Evolutionary conservation across 2,329 filamentous ascomycete genomes (phyloP).

Genomic region (Cytospora leucostoma): DNA sequence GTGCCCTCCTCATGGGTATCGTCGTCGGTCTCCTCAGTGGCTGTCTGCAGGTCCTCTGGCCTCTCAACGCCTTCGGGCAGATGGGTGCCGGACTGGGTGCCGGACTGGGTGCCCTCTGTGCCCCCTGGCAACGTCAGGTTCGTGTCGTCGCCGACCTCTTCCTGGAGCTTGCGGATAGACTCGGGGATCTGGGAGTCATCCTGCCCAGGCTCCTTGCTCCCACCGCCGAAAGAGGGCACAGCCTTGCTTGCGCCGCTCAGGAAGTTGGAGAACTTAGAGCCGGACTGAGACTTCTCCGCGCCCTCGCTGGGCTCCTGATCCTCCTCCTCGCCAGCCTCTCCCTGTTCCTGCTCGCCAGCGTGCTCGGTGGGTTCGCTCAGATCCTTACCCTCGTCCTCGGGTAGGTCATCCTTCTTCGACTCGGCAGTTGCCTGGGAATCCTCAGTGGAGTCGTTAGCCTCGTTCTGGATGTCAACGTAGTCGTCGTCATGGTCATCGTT

Average conservation of each 20-base stretch:
- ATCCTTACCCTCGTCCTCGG: constrained; percentile 31
- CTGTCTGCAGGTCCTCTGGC: constrained; percentile 13
- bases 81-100: constrained; percentile 25
- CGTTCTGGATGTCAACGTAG: constrained; percentile 2
- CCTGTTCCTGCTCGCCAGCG: constrained; percentile 20
- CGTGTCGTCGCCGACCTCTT: constrained; percentile 26
- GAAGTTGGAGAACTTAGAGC: constrained; percentile 26
- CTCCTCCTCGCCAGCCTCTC: background rate
- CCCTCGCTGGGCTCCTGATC: constrained; percentile 1
- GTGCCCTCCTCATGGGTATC: constrained; percentile 26
- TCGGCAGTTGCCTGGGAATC: constrained; percentile 14
- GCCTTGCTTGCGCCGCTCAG: constrained; percentile 24
- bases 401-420: constrained; percentile 21
- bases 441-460: constrained; percentile 15
- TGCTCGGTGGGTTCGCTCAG: constrained; percentile 28
- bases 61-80: constrained; percentile 25
- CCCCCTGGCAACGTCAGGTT: constrained; percentile 22
- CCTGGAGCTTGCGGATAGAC: constrained; percentile 23
- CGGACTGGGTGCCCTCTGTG: constrained; percentile 21
- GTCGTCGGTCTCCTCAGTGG: constrained; percentile 27
- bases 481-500: constrained; percentile 10
- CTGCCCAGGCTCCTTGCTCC: constrained; percentile 23
- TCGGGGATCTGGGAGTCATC: constrained; percentile 19
- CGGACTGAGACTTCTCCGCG: constrained; percentile 15
- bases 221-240: constrained; percentile 20